Evolutionary conservation across 176 grass and related monocot genomes (phyloP).

Genomic region (Oryza rufipogon): DNA sequence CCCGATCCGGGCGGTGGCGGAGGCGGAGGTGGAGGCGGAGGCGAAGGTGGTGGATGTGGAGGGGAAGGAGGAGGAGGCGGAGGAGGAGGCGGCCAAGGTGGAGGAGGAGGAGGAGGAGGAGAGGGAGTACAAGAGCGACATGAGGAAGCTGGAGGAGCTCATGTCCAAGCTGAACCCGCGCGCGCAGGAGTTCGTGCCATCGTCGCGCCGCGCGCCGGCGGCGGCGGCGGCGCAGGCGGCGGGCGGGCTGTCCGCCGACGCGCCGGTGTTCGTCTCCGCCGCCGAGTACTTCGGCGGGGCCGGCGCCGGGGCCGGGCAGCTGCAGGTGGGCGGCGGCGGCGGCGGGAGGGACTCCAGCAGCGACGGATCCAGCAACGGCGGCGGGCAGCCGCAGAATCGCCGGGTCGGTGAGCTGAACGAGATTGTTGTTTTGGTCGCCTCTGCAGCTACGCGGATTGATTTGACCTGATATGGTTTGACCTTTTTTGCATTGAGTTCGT

Average conservation of each 20-base stretch:
- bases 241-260: constrained; percentile 72
- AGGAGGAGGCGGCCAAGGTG: neutral
- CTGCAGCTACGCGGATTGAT: neutral
- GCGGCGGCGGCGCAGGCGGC: neutral
- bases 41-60: neutral
- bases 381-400: constrained; percentile 51
- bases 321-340: constrained; percentile 15
- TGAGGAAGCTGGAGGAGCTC: constrained; percentile 88
- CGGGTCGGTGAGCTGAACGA: constrained; percentile 43
- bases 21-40: neutral
- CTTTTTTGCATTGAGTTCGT: constrained; percentile 16
- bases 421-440: constrained; percentile 3
- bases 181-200: constrained; percentile 92
- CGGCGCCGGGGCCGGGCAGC: neutral
- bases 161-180: constrained; percentile 90
- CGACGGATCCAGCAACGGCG: constrained; percentile 72
- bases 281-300: constrained; percentile 38
- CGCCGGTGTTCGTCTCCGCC: constrained; percentile 72
- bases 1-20: constrained; percentile 30
- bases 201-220: constrained; percentile 45
- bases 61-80: constrained; percentile 6
- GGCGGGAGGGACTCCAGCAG: constrained; percentile 77
- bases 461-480: constrained; percentile 7
- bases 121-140: constrained; percentile 78
- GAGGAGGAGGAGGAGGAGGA: constrained; percentile 49